Conservation (phyloP, 768 basidiomycete species). For the Boletus pseudo-olivaceus region DNA sequence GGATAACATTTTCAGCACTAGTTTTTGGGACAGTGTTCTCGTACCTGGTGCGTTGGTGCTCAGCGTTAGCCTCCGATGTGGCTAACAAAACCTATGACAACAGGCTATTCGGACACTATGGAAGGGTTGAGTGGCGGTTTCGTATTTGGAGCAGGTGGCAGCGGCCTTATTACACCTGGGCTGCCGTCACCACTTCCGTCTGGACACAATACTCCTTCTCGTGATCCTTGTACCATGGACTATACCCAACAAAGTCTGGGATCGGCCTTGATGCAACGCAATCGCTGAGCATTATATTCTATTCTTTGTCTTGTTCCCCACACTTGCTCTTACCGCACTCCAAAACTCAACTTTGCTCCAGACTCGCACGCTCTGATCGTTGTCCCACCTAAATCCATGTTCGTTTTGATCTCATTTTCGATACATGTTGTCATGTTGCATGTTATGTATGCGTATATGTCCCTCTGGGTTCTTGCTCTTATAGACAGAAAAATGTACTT, state of each 20-base stretch:
- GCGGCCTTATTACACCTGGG: slow-evolving; percentile 77
- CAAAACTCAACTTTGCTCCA: neutral
- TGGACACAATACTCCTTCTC: slow-evolving; percentile 44
- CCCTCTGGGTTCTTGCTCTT: neutral
- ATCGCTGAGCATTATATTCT: slow-evolving; percentile 15
- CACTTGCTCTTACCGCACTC: slow-evolving; percentile 2
- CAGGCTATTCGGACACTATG: slow-evolving; percentile 76
- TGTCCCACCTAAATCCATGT: neutral
- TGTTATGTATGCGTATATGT: slow-evolving; percentile 17
- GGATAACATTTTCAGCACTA: slow-evolving; percentile 75
- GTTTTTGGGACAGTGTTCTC: slow-evolving; percentile 86
- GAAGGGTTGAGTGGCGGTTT: slow-evolving; percentile 85
- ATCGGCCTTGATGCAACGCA: slow-evolving; percentile 23
- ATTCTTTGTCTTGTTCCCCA: slow-evolving; percentile 1
- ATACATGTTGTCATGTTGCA: slow-evolving; percentile 2
- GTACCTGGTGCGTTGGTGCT: slow-evolving; percentile 63
- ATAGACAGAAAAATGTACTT: slow-evolving; percentile 7
- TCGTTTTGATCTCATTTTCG: slow-evolving; percentile 14
- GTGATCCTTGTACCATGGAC: slow-evolving; percentile 24
- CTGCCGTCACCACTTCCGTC: slow-evolving; percentile 59
- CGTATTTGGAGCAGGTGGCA: slow-evolving; percentile 80
- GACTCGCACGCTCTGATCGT: slow-evolving; percentile 3
- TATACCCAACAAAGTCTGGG: slow-evolving; percentile 27
- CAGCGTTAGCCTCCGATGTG: neutral
- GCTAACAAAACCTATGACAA: slow-evolving; percentile 4